These are phyloP conservation scores for Anisogramma anomala DNA, from an alignment of 2,329 filamentous ascomycete species.

Conservation along the genomic window DNA sequence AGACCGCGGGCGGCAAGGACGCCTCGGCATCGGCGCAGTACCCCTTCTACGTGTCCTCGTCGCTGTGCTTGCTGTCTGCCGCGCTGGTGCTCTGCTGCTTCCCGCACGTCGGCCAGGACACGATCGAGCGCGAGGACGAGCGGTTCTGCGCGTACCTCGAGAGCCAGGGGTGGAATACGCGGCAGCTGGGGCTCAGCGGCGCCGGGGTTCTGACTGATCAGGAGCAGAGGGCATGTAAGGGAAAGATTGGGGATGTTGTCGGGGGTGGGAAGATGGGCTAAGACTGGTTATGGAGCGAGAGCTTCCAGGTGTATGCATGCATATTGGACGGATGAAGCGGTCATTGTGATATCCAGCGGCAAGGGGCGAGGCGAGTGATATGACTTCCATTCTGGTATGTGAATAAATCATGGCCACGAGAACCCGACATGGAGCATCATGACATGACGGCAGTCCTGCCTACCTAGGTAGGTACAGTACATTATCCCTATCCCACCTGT, in stretches of 20 bases:
- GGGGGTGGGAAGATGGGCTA: neutral
- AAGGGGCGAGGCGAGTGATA: no score
- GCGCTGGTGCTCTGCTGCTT: constrained; percentile 52
- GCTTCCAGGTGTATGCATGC: neutral
- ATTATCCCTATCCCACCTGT: no score
- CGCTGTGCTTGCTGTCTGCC: constrained; percentile 66
- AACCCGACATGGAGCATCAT: no score
- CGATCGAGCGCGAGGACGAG: constrained; percentile 65
- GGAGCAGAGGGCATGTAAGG: neutral
- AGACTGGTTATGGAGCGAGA: neutral
- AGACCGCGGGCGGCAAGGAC: constrained; percentile 44
- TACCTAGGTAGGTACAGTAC: no score
- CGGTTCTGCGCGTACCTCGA: constrained; percentile 65
- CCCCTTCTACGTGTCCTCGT: constrained; percentile 77
- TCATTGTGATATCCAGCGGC: no score
- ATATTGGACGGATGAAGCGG: neutral
- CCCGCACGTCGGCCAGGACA: constrained; percentile 74
- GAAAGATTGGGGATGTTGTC: neutral
- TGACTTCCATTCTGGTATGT: no score
- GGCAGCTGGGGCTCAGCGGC: constrained; percentile 35
- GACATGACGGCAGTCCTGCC: no score
- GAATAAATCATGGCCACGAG: no score
- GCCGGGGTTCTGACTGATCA: constrained; percentile 22
- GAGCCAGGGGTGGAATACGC: constrained; percentile 63
- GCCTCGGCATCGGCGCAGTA: constrained; percentile 58